Evolutionary conservation across 140 eudicot genomes (phyloP), one percentile per base, ranked within the genome.

Genomic region (Flaveria floridana): DNA sequence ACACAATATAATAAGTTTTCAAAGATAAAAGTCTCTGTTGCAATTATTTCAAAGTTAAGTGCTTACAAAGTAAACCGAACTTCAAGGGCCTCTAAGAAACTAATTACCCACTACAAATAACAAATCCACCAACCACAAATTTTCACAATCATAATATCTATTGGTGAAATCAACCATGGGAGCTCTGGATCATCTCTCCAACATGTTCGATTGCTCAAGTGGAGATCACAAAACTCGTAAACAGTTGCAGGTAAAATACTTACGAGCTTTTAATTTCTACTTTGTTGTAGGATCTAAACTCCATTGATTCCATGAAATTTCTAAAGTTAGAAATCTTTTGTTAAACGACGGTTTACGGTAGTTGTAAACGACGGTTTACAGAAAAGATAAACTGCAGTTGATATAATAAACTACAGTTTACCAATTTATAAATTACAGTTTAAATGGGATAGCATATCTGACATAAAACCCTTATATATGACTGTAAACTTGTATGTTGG

Each of bases 111-210:
- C 52, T 52, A 76, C 53, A 76, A 76, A 76, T 20, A 18, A 14
- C 19, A 53, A 56, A 18, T 3, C 69, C 46, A 61, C 47, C 53
- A 25, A 76, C 37, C 39, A 72, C 61, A 28, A 4, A 30, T 42
- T 53, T 11, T 57, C 25, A 21, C 10, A 44, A 34, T 5, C 7
- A 34, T 6, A 34, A 34, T 34, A 34, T 34, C 41, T 6, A 34
- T 4, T 34, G 7, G 41, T 34, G 41, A 8, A 44, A 14, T 51
- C 57, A 51, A 4, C 6, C 41, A 87, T 88, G 94, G 94, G 94
- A 48, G 94, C 82, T 81, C 47, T 87, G 15, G 94, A 85, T 76
- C 89, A 85, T 83, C 84, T 88, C 37, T 85, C 94, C 19, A 66
- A 85, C 84, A 79, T 81, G 14, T 85, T 85, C 63, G 94, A 88